phyloP scores from a whole-genome alignment of 768 basidiomycete species.

The Dacryopinax spathularia region DNA sequence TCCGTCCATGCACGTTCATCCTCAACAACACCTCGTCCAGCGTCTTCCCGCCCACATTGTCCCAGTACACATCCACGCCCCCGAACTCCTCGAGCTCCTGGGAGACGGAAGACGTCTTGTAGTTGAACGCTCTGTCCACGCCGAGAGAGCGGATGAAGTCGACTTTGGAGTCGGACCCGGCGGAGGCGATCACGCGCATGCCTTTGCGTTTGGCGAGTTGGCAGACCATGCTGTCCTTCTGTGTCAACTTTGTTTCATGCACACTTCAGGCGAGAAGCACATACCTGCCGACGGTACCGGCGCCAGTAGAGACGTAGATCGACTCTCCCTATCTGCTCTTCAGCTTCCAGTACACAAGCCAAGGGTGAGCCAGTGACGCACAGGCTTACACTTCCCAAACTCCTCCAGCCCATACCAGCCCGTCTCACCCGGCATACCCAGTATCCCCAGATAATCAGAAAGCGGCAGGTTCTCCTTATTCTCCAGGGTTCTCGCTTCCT shows the following conservation, averaged over 20 bases:
- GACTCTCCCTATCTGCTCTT: constrained; percentile 31
- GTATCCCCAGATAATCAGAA: constrained; percentile 35
- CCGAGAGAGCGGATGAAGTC: constrained; percentile 43
- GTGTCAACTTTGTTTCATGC: too few species aligned
- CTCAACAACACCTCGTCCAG: constrained; percentile 18
- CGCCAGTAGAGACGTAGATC: constrained; percentile 35
- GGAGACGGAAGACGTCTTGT: constrained; percentile 42
- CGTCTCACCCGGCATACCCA: constrained; percentile 31
- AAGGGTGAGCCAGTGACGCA: constrained; percentile 11
- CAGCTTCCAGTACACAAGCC: not conserved
- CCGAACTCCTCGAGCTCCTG: constrained; percentile 45
- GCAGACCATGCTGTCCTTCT: too few species aligned
- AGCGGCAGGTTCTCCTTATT: constrained; percentile 37
- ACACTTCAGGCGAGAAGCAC: too few species aligned
- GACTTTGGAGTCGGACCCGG: constrained; percentile 63
- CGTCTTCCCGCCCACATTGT: constrained; percentile 20
- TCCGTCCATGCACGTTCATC: constrained; percentile 15
- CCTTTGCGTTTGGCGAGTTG: constrained; percentile 34
- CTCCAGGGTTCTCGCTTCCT: constrained; percentile 21
- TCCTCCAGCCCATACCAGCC: constrained; percentile 32
- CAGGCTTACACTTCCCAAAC: constrained; percentile 29
- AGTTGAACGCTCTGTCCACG: constrained; percentile 58
- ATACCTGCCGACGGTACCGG: constrained; percentile 49
- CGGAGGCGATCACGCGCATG: constrained; percentile 52
- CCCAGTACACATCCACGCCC: constrained; percentile 38